A percentile compares a stretch with the other conserved stretches of the same genome.
Conservation (phyloP, 306 rosid species). For the Astragalus membranaceus region DNA sequence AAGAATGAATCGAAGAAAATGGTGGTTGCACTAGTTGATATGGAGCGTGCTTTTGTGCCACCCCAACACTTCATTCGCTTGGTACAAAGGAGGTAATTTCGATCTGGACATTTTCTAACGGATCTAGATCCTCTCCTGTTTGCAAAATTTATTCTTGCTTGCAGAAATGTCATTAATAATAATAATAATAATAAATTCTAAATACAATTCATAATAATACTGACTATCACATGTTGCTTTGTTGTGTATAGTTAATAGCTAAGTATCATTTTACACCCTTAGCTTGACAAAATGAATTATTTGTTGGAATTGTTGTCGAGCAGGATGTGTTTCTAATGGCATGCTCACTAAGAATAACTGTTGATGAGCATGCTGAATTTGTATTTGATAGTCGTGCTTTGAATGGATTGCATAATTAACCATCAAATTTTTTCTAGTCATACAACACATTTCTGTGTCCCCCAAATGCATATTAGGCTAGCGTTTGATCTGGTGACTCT, state of each 20-base stretch:
- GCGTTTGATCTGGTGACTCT: not conserved
- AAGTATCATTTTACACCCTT: not conserved
- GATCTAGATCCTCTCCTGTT: not conserved
- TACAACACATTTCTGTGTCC: not conserved
- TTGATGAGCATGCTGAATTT: not conserved
- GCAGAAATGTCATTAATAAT: not conserved
- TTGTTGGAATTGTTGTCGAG: not conserved
- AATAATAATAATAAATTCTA: not conserved
- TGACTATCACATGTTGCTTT: not conserved
- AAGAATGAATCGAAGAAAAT: constrained; percentile 90
- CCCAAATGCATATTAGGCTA: not conserved
- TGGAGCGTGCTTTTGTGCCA: constrained; percentile 99
- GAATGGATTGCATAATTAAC: not conserved
- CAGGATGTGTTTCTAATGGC: not conserved
- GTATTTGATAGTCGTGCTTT: not conserved
- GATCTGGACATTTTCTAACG: not conserved
- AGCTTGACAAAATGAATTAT: not conserved
- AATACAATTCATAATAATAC: not conserved
- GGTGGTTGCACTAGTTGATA: constrained; percentile 96
- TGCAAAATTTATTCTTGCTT: not conserved
- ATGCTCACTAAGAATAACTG: not conserved
- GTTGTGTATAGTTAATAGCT: not conserved
- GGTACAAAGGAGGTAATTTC: constrained; percentile 81
- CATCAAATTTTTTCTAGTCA: not conserved
- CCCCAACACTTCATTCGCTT: constrained; percentile 96